Evolutionary conservation across 768 basidiomycete species (phyloP).

Genomic region (Tricholomella constricta): DNA sequence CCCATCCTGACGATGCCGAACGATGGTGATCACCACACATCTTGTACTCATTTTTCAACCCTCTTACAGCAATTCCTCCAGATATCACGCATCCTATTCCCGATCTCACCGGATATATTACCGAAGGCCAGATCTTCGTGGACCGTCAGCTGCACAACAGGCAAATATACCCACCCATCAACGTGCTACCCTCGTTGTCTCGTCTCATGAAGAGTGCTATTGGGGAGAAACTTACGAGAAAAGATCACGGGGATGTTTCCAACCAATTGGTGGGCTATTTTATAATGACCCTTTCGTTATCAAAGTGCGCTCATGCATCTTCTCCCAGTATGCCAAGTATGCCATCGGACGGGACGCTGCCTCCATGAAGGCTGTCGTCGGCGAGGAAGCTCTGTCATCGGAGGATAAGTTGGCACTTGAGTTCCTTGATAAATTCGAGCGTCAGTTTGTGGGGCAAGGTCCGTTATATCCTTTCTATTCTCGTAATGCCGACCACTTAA

Average conservation of each 20-base stretch:
- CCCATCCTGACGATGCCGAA: conserved; percentile 99
- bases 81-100: conserved; percentile 99
- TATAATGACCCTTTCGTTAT: background rate
- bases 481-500: conserved; percentile 8
- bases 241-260: conserved; percentile 98
- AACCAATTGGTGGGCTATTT: conserved; percentile 83
- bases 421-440: conserved; percentile 98
- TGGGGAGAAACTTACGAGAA: conserved; percentile 94
- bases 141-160: conserved; percentile 97
- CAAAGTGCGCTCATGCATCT: conserved; percentile 7
- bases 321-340: conserved; percentile 88
- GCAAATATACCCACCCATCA: conserved; percentile 99
- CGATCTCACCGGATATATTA: conserved; percentile 98
- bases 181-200: conserved; percentile 96
- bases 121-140: conserved; percentile 98
- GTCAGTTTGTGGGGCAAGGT: conserved; percentile 97
- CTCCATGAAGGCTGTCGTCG: conserved; percentile 99
- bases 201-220: conserved; percentile 99
- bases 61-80: conserved; percentile 33
- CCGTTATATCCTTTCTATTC: conserved; percentile 21
- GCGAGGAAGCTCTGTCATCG: conserved; percentile 92
- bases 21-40: conserved; percentile 67
- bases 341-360: conserved; percentile 97
- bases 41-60: conserved; percentile 14
- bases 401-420: conserved; percentile 98